These are phyloP conservation scores for Rusavskia elegans DNA, from an alignment of 495 filamentous ascomycete species.

Conservation along the genomic window DNA sequence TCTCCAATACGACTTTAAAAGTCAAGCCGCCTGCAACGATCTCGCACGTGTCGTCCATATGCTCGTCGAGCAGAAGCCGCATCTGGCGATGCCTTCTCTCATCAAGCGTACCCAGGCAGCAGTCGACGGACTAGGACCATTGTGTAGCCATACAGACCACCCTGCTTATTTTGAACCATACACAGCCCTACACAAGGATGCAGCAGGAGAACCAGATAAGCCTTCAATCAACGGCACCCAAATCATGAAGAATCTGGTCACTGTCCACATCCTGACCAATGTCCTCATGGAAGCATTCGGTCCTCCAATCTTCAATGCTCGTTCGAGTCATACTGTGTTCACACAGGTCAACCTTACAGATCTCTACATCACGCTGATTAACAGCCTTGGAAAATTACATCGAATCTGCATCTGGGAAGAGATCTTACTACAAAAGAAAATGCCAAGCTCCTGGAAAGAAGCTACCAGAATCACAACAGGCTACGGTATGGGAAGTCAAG, in stretches of 20 bases:
- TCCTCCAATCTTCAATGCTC: constrained; percentile 41
- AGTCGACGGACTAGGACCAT: constrained; percentile 47
- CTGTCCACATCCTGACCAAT: constrained; percentile 54
- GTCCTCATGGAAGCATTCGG: constrained; percentile 60
- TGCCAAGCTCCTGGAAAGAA: constrained; percentile 52
- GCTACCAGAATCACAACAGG: constrained; percentile 36
- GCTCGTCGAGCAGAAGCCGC: constrained; percentile 68
- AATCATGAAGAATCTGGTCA: constrained; percentile 60
- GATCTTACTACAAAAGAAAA: constrained; percentile 48
- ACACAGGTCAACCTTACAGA: constrained; percentile 65
- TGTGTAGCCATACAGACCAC: constrained; percentile 35
- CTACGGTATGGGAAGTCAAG: constrained; percentile 27
- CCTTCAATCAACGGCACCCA: constrained; percentile 45
- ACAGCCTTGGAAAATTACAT: constrained; percentile 58
- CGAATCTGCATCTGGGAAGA: constrained; percentile 72
- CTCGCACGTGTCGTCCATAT: constrained; percentile 60
- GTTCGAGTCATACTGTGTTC: constrained; percentile 44
- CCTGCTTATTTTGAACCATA: constrained; percentile 53
- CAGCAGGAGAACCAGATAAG: constrained; percentile 13
- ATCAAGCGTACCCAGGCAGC: constrained; percentile 54
- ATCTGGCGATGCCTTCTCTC: constrained; percentile 66
- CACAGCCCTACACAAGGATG: constrained; percentile 20
- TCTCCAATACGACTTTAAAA: constrained; percentile 59
- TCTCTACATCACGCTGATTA: constrained; percentile 51
- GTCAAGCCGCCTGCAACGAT: constrained; percentile 43